Conservation (phyloP, 495 filamentous ascomycete species). For the Parmelia sp. region DNA sequence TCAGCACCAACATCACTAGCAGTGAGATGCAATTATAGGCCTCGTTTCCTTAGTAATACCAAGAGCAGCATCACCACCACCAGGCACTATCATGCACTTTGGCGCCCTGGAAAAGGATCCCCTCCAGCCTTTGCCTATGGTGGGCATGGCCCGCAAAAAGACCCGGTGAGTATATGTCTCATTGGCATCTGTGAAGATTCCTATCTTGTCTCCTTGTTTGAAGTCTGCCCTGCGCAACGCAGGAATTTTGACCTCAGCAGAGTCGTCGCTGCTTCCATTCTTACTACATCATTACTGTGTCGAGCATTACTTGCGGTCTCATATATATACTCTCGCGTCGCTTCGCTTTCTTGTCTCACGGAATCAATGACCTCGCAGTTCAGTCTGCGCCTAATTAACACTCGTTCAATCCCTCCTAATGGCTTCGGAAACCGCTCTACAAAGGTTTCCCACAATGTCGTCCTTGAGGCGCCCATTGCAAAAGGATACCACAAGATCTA, state of each 20-base stretch:
- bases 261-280: not conserved
- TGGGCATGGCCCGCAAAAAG: not conserved
- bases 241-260: slow-evolving; percentile 1
- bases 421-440: not conserved
- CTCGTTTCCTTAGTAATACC: not conserved
- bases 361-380: not conserved
- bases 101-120: slow-evolving; percentile 12
- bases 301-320: not conserved
- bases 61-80: slow-evolving; percentile 1
- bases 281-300: not conserved
- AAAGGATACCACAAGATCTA: slow-evolving; percentile 17
- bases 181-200: not conserved
- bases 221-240: slow-evolving; percentile 5
- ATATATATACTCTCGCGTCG: not conserved
- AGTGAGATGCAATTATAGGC: slow-evolving; percentile 18
- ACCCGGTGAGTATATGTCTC: slow-evolving; percentile 10
- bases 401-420: not conserved
- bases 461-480: slow-evolving; percentile 12
- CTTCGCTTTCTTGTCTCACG: not conserved
- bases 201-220: slow-evolving; percentile 4
- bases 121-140: not conserved
- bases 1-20: slow-evolving; percentile 9
- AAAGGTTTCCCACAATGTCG: slow-evolving; percentile 14
- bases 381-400: not conserved
- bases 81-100: not conserved